Conservation (phyloP, 2,329 filamentous ascomycete species). For the Chaetothyriales sp. region DNA sequence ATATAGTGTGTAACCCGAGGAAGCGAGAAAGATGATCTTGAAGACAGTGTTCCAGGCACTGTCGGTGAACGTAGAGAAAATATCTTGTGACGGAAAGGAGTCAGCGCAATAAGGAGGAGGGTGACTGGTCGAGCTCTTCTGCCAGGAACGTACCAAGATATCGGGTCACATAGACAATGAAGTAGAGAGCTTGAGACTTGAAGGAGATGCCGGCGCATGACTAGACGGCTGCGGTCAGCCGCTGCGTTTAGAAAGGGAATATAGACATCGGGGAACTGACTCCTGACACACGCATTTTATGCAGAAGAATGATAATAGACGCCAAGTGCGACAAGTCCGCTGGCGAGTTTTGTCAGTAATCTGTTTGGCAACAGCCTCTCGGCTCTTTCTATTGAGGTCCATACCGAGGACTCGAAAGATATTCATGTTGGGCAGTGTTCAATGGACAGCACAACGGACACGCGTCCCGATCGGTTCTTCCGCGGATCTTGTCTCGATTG, state of each 20-base stretch:
- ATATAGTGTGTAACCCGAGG: constrained; percentile 88
- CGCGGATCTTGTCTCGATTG: background rate
- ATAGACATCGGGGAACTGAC: constrained; percentile 36
- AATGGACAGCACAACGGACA: background rate
- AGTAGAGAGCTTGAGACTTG: constrained; percentile 92
- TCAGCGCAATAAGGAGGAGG: constrained; percentile 8
- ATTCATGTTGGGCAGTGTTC: constrained; percentile 41
- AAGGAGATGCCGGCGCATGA: constrained; percentile 96
- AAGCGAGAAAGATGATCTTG: constrained; percentile 86
- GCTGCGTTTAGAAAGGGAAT: constrained; percentile 7
- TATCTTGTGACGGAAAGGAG: constrained; percentile 40
- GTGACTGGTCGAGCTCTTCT: background rate
- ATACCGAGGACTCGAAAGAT: constrained; percentile 53
- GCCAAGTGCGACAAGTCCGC: constrained; percentile 90
- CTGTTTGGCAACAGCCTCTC: background rate
- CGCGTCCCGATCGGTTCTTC: background rate
- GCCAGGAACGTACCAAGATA: constrained; percentile 55
- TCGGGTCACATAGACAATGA: constrained; percentile 82
- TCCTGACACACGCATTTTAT: constrained; percentile 89
- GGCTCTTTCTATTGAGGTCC: constrained; percentile 11
- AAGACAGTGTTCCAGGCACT: constrained; percentile 87
- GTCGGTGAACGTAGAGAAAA: constrained; percentile 68
- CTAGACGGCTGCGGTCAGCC: constrained; percentile 31
- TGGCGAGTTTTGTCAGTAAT: constrained; percentile 25
- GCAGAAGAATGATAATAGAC: constrained; percentile 85